Evolutionary conservation across 2,329 filamentous ascomycete species (phyloP), one percentile per base, ranked within the genome.

Genomic region (Stagonosporopsis rhizophila): DNA sequence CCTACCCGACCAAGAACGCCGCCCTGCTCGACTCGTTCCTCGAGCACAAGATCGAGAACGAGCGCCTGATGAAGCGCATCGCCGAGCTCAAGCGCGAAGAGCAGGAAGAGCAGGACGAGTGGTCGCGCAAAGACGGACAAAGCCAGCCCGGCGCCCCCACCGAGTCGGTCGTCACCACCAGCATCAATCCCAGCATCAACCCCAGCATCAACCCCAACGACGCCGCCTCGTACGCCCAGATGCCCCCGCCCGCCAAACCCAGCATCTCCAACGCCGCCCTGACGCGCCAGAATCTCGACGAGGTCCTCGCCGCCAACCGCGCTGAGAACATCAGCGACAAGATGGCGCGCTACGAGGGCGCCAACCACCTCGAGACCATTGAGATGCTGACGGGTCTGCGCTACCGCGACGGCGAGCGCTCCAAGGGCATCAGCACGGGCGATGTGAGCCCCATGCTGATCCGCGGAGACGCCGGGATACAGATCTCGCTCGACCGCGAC

Each of bases 11-110:
- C 27, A 93, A 90, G 77, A 96, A 94, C 71, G 89, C 92, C 1
- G 86, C 85, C 3, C 82, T 97, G 11, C 82, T 97, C 19, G 93
- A 98, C 77, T 96, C 92, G 0, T 97, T 97, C 69, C 82, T 98
- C 25, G 94, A 98, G 74, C 93, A 97, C 79, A 97, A 97, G 77
- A 94, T 96, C 51, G 94, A 97, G 75, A 96, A 97, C 69, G 92
- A 96, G 78, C 86, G 93, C 4, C 78, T 98, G 44, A 87, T 87
- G 68, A 89, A 91, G 66, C 87, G 91, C 39, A 96, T 98, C 59
- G 87, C 89, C 17, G 92, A 96, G 76, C 81, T 97, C 51, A 91
- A 90, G 65, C 84, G 85, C 59, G 94, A 97, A 75, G 94, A 97
- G 74, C 87, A 89, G 53, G 90, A 93, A 51, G 93, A 96, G 58